phyloP scores from a whole-genome alignment of 208 protist species.

The Perkinsela sp. region DNA sequence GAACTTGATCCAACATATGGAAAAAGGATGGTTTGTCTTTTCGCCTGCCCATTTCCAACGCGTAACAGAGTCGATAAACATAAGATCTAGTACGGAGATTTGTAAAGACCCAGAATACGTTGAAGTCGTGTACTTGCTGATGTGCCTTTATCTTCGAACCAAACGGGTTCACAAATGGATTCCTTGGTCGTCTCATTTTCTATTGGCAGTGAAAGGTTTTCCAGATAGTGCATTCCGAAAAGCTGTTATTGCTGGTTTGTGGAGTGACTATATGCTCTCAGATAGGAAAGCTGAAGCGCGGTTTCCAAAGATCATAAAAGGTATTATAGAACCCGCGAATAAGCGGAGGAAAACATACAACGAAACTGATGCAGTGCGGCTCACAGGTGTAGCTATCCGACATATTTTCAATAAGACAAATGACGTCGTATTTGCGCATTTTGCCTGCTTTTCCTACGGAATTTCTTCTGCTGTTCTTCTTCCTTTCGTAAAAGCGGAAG shows the following conservation, averaged over 20 bases:
- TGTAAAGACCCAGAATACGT: not conserved
- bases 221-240: not conserved
- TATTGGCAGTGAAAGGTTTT: not conserved
- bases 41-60: not conserved
- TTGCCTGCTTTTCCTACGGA: not conserved
- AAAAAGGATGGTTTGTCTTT: not conserved
- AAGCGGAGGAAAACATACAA: not conserved
- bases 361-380: not conserved
- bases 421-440: not conserved
- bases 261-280: not conserved
- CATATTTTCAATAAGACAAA: not conserved
- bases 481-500: not conserved
- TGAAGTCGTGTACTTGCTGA: not conserved
- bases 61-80: not conserved
- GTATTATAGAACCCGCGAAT: not conserved
- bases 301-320: not conserved
- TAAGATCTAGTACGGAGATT: not conserved
- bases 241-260: not conserved
- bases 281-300: not conserved
- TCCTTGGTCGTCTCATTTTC: not conserved
- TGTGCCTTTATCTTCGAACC: not conserved
- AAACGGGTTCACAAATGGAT: not conserved
- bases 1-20: not conserved
- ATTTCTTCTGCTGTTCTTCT: not conserved
- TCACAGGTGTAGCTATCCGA: not conserved